Conservation (phyloP, 345 rosid species). For the Draba incana region DNA sequence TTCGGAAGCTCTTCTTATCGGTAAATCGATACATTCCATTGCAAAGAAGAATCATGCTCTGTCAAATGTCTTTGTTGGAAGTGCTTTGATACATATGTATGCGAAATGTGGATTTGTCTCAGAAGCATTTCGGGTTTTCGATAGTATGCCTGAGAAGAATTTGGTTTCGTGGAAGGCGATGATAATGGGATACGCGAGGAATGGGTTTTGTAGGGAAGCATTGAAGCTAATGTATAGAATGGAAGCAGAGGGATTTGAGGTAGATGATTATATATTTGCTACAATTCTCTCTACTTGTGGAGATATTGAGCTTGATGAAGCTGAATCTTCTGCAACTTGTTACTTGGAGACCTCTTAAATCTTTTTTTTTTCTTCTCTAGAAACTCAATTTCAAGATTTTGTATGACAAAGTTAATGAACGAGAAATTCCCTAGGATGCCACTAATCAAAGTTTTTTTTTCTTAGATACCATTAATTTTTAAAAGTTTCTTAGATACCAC, state of each 20-base stretch:
- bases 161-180: slow-evolving; percentile 81
- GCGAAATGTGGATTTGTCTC: slow-evolving; percentile 76
- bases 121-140: slow-evolving; percentile 77
- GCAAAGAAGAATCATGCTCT: slow-evolving; percentile 66
- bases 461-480: too few relatives aligned
- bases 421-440: too few relatives aligned
- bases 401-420: slow-evolving; percentile 10
- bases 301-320: slow-evolving; percentile 53
- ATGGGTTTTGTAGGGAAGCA: slow-evolving; percentile 77
- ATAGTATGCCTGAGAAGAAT: slow-evolving; percentile 74
- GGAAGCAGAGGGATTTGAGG: slow-evolving; percentile 75
- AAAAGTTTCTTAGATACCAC: too few relatives aligned
- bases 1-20: slow-evolving; percentile 59
- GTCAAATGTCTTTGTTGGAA: slow-evolving; percentile 76
- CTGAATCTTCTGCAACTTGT: slow-evolving; percentile 44
- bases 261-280: slow-evolving; percentile 67
- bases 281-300: slow-evolving; percentile 71
- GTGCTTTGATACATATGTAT: slow-evolving; percentile 84
- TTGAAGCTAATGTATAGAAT: slow-evolving; percentile 80
- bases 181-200: slow-evolving; percentile 78
- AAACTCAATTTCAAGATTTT: slow-evolving; percentile 2
- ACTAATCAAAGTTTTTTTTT: too few relatives aligned
- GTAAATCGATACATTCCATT: slow-evolving; percentile 78
- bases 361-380: slow-evolving; percentile 9
- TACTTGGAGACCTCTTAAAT: slow-evolving; percentile 47